These are phyloP conservation scores for Nigrospora sphaerica DNA, from an alignment of 2,329 filamentous ascomycete species.

Conservation along the genomic window DNA sequence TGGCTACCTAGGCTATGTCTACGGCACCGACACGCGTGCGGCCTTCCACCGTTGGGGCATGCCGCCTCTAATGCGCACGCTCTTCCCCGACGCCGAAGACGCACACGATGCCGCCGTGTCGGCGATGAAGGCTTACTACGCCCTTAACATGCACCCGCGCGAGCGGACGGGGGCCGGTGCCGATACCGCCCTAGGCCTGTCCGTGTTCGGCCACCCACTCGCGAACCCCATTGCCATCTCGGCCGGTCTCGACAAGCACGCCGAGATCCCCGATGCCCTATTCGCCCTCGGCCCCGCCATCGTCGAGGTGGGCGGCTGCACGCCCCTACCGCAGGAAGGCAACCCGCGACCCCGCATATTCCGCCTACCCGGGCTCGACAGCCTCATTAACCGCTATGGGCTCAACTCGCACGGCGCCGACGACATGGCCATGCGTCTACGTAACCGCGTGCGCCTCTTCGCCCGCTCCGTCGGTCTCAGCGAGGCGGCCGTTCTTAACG, in stretches of 20 bases:
- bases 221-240: conserved; percentile 88
- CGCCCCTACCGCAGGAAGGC: conserved; percentile 77
- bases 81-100: conserved; percentile 76
- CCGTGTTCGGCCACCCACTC: conserved; percentile 69
- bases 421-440: conserved; percentile 70
- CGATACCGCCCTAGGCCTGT: conserved; percentile 29
- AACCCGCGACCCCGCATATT: conserved; percentile 88
- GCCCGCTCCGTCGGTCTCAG: conserved; percentile 64
- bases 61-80: conserved; percentile 56
- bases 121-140: conserved; percentile 65
- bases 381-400: conserved; percentile 91
- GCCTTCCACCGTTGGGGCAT: conserved; percentile 62
- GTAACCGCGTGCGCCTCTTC: conserved; percentile 70
- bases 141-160: conserved; percentile 69
- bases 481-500: conserved; percentile 69
- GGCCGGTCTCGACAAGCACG: conserved; percentile 93
- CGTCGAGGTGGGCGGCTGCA: conserved; percentile 89
- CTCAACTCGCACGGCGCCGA: conserved; percentile 90
- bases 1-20: conserved; percentile 50
- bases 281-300: conserved; percentile 80
- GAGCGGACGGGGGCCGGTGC: conserved; percentile 52
- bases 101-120: conserved; percentile 78
- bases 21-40: conserved; percentile 68
- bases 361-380: conserved; percentile 73
- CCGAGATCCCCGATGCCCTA: conserved; percentile 76